These are phyloP conservation scores for Colletotrichum sp. DNA, from an alignment of 2,329 filamentous ascomycete species.

Conservation along the genomic window DNA sequence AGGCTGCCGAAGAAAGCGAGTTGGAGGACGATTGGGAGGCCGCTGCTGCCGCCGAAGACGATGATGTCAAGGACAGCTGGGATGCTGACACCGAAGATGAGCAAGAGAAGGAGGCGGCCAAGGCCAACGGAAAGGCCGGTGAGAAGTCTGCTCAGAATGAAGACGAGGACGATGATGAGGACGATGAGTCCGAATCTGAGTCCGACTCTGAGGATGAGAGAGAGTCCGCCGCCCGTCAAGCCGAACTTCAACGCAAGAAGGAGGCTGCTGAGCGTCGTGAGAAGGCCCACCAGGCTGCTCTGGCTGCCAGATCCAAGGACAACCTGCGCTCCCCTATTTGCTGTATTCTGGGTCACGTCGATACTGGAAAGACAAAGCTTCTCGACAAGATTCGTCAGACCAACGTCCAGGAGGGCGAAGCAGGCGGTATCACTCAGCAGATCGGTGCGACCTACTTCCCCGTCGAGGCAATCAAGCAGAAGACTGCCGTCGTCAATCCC, in stretches of 20 bases:
- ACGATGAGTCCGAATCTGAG: slow-evolving; percentile 62
- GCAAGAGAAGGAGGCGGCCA: slow-evolving; percentile 39
- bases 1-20: slow-evolving; percentile 59
- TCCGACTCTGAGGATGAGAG: slow-evolving; percentile 67
- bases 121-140: slow-evolving; percentile 28
- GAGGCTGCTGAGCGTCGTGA: slow-evolving; percentile 88
- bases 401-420: slow-evolving; percentile 98
- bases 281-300: slow-evolving; percentile 87
- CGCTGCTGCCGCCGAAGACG: slow-evolving; percentile 75
- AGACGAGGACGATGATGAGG: slow-evolving; percentile 55
- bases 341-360: slow-evolving; percentile 99
- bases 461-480: slow-evolving; percentile 87
- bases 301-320: slow-evolving; percentile 90
- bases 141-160: slow-evolving; percentile 24
- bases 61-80: slow-evolving; percentile 92
- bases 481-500: slow-evolving; percentile 91
- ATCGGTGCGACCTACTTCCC: slow-evolving; percentile 99
- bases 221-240: slow-evolving; percentile 72
- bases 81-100: slow-evolving; percentile 85
- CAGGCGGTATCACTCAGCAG: slow-evolving; percentile 98
- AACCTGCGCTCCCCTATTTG: slow-evolving; percentile 97
- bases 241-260: slow-evolving; percentile 79
- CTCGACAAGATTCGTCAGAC: slow-evolving; percentile 98
- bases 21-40: slow-evolving; percentile 89
- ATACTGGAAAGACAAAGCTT: slow-evolving; percentile 99